These are phyloP conservation scores for Corymbia citriodora DNA, from an alignment of 441 rosid genomes.

Conservation along the genomic window DNA sequence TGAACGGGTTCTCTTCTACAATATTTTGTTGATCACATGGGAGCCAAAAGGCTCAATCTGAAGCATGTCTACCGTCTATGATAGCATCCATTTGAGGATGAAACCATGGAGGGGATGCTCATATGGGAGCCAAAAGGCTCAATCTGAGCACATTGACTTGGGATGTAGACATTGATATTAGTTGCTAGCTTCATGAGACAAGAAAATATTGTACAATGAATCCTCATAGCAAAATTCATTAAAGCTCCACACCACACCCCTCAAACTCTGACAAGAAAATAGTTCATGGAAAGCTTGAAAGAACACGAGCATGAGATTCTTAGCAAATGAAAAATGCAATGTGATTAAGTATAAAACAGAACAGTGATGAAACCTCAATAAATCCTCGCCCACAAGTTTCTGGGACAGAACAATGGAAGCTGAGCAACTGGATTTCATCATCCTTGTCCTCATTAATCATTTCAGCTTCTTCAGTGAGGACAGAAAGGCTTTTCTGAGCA, in stretches of 20 bases:
- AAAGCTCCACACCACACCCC: background rate
- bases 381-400: conserved; percentile 35
- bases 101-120: background rate
- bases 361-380: conserved; percentile 27
- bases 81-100: background rate
- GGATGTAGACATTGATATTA: background rate
- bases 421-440: conserved; percentile 21
- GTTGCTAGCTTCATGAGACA: background rate
- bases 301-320: background rate
- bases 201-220: background rate
- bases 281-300: background rate
- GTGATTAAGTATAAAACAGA: background rate
- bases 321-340: background rate
- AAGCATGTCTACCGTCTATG: background rate
- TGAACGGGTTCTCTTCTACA: background rate
- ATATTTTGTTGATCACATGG: background rate
- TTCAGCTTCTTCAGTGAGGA: conserved; percentile 19
- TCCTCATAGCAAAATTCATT: background rate
- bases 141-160: background rate
- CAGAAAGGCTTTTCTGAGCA: conserved; percentile 17
- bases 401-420: conserved; percentile 26
- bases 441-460: conserved; percentile 3
- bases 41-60: too few species aligned
- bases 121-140: background rate
- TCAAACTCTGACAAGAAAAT: background rate